phyloP scores from a whole-genome alignment of 2,329 filamentous ascomycete species.

The Neocatenulostroma microsporum region DNA sequence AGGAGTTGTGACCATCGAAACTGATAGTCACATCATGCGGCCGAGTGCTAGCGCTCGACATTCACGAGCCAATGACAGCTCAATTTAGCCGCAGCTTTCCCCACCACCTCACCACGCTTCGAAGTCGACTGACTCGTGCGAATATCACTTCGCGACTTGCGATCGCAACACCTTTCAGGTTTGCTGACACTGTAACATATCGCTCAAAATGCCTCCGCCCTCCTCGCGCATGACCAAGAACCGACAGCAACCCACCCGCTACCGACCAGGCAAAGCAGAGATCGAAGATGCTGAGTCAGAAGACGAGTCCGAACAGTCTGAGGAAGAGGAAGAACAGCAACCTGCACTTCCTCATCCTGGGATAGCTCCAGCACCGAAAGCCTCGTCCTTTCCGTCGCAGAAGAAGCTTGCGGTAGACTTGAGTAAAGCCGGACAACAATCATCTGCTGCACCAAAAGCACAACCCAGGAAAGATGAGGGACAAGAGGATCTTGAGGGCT shows the following conservation, averaged over 20 bases:
- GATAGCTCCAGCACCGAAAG: slow-evolving; percentile 34
- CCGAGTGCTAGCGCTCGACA: too few species aligned
- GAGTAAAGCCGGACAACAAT: slow-evolving; percentile 33
- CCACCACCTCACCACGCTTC: too few species aligned
- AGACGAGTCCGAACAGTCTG: slow-evolving; percentile 40
- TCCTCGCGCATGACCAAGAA: slow-evolving; percentile 82
- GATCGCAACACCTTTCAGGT: background rate
- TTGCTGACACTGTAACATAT: background rate
- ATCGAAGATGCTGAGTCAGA: slow-evolving; percentile 41
- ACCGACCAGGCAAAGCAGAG: slow-evolving; percentile 74
- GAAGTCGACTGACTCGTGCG: too few species aligned
- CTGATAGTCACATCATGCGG: too few species aligned
- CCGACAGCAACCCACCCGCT: slow-evolving; percentile 68
- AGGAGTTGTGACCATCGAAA: too few species aligned
- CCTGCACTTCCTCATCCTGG: too few species aligned
- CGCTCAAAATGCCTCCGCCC: slow-evolving; percentile 55
- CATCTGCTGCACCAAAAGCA: slow-evolving; percentile 20
- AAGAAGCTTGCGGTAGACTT: slow-evolving; percentile 34
- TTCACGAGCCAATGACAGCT: too few species aligned
- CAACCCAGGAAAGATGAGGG: slow-evolving; percentile 23
- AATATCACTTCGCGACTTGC: background rate
- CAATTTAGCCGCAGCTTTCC: too few species aligned
- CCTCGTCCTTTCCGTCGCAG: slow-evolving; percentile 42
- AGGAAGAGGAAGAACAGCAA: slow-evolving; percentile 40
- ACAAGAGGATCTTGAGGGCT: slow-evolving; percentile 43